Evolutionary conservation across 2,329 filamentous ascomycete species (phyloP).

Genomic region (Plenodomus tracheiphilus): DNA sequence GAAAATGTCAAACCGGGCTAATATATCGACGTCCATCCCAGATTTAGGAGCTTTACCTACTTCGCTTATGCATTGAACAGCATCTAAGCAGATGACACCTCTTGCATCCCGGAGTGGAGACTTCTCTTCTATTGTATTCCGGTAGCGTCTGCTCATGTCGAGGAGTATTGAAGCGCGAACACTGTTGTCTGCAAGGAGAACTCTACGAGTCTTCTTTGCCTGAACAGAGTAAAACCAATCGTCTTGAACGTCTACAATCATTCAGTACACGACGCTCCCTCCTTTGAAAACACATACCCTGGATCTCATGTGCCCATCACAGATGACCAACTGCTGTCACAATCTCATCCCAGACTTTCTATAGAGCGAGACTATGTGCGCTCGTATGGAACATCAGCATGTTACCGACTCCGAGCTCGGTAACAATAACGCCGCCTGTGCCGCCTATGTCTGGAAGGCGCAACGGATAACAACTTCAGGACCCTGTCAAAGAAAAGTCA

Average conservation of each 20-base stretch:
- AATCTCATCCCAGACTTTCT: slow-evolving; percentile 25
- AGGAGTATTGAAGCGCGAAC: slow-evolving; percentile 30
- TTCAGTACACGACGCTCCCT: neutral
- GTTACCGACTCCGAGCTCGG: slow-evolving; percentile 49
- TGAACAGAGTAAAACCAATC: slow-evolving; percentile 31
- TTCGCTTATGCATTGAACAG: slow-evolving; percentile 31
- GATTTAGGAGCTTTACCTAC: too few relatives aligned
- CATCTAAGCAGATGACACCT: slow-evolving; percentile 32
- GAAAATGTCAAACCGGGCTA: too few relatives aligned
- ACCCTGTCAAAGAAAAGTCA: too few relatives aligned
- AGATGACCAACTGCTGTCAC: slow-evolving; percentile 29
- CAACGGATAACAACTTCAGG: too few relatives aligned
- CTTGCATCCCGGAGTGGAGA: slow-evolving; percentile 34
- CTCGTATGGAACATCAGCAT: slow-evolving; percentile 41
- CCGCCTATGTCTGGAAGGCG: too few relatives aligned
- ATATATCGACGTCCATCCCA: too few relatives aligned
- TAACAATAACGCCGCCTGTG: too few relatives aligned
- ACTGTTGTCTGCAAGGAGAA: slow-evolving; percentile 35
- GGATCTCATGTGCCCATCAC: slow-evolving; percentile 20
- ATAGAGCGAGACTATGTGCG: slow-evolving; percentile 21
- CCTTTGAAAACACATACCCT: slow-evolving; percentile 13
- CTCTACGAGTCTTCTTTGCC: slow-evolving; percentile 29
- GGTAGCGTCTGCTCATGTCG: slow-evolving; percentile 28
- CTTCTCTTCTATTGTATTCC: slow-evolving; percentile 24
- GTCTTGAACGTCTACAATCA: slow-evolving; percentile 9